phyloP scores from a whole-genome alignment of 768 basidiomycete genomes.

The Lactifluus pinguis region DNA sequence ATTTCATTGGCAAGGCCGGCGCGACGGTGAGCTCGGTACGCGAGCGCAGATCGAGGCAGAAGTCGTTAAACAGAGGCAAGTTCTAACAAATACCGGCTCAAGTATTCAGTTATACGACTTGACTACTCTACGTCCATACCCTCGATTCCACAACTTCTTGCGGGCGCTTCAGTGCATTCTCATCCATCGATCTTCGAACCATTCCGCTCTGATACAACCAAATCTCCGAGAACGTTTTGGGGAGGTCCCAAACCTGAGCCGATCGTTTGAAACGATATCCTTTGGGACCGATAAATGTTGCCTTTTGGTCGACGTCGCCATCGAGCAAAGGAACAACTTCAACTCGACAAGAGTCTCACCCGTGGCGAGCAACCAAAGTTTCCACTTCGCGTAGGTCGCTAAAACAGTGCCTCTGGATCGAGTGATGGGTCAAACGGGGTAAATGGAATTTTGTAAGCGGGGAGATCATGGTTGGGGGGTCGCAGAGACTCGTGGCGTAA shows the following conservation, averaged over 20 bases:
- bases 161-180: not conserved
- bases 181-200: not conserved
- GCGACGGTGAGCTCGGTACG: slow-evolving; percentile 27
- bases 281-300: too few relatives aligned
- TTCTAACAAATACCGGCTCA: not conserved
- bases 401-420: slow-evolving; percentile 2
- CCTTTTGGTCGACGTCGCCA: not conserved
- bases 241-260: not conserved
- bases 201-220: not conserved
- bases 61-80: not conserved
- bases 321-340: too few relatives aligned
- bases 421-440: not conserved
- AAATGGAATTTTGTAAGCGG: not conserved
- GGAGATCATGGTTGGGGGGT: too few relatives aligned
- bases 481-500: not conserved
- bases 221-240: too few relatives aligned
- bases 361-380: too few relatives aligned
- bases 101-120: too few relatives aligned
- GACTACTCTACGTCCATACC: not conserved
- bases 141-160: not conserved
- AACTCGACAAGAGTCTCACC: too few relatives aligned
- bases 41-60: slow-evolving; percentile 24
- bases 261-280: not conserved
- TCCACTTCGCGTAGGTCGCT: not conserved
- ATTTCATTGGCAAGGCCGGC: too few relatives aligned